Percentiles rank a stretch among this genome's conserved stretches.
Conservation (phyloP, 768 basidiomycete species). For the Suillus occidentalis region DNA sequence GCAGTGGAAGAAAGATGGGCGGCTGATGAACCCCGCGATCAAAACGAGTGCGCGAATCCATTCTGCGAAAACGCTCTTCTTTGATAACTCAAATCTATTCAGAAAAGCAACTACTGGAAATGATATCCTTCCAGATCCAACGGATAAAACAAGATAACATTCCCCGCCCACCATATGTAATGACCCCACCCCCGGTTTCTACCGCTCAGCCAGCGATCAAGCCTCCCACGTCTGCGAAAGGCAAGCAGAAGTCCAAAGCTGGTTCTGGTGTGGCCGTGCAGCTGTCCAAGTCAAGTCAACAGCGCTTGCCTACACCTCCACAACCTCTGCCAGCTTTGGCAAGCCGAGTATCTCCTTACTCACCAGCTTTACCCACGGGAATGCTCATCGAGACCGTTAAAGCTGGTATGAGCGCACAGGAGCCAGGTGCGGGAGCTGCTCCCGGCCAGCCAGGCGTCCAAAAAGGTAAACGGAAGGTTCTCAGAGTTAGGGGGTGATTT, state of each 20-base stretch:
- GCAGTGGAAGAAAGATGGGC: constrained; percentile 83
- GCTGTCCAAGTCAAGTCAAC: constrained; percentile 32
- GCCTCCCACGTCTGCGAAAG: constrained; percentile 38
- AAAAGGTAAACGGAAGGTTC: constrained; percentile 81
- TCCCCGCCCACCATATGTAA: constrained; percentile 63
- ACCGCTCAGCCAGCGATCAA: constrained; percentile 32
- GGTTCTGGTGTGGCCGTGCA: constrained; percentile 31
- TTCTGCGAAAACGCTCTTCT: not conserved
- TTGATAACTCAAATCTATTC: constrained; percentile 9
- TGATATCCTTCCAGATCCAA: constrained; percentile 74
- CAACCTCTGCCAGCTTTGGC: constrained; percentile 72
- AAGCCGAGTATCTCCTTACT: constrained; percentile 75
- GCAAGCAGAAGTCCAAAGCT: constrained; percentile 55
- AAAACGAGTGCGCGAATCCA: constrained; percentile 62
- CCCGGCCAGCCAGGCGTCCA: constrained; percentile 36
- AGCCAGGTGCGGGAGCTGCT: constrained; percentile 42
- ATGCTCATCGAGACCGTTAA: constrained; percentile 83
- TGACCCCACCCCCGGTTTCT: constrained; percentile 28
- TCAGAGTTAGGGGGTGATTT: constrained; percentile 62
- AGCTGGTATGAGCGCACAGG: constrained; percentile 75
- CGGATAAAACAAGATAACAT: constrained; percentile 66
- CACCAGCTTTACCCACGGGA: constrained; percentile 74
- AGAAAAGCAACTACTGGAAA: constrained; percentile 82
- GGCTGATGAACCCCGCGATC: constrained; percentile 63
- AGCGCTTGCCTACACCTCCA: constrained; percentile 71